Conservation (phyloP, 192 early-diverging fungal species). For the Podila epicladia region DNA sequence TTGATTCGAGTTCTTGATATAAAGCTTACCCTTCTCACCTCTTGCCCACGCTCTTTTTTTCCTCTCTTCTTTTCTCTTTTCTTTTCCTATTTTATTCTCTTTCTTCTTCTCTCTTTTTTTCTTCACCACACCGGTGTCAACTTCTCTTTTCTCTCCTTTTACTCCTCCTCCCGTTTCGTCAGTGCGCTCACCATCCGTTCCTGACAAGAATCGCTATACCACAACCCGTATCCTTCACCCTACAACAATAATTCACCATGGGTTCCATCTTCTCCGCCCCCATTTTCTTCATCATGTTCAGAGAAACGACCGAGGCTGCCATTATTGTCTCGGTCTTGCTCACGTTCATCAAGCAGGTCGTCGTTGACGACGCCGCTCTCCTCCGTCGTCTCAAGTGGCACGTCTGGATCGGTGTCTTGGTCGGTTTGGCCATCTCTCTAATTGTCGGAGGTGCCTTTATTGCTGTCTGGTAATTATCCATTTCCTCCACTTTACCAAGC, state of each 20-base stretch:
- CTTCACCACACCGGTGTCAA: not conserved
- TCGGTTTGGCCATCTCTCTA: constrained; percentile 75
- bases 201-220: not conserved
- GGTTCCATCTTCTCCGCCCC: constrained; percentile 70
- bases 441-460: constrained; percentile 82
- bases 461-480: constrained; percentile 72
- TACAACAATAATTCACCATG: constrained; percentile 44
- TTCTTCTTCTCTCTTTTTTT: constrained; percentile 12
- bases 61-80: constrained; percentile 2
- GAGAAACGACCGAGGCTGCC: constrained; percentile 88
- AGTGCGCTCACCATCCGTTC: not conserved
- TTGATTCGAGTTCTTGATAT: not conserved
- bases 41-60: not conserved
- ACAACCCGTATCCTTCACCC: not conserved
- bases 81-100: not conserved
- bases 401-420: constrained; percentile 78
- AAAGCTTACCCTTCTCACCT: constrained; percentile 3
- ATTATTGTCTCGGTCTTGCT: constrained; percentile 90
- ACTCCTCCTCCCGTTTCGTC: constrained; percentile 2
- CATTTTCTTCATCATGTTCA: constrained; percentile 80
- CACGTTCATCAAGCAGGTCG: constrained; percentile 76
- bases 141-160: constrained; percentile 9
- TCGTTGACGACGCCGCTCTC: constrained; percentile 57
- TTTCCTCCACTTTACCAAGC: too few species aligned
- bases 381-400: constrained; percentile 68